Conservation (phyloP, 805 yeast species). For the Clavispora vitiphila region DNA sequence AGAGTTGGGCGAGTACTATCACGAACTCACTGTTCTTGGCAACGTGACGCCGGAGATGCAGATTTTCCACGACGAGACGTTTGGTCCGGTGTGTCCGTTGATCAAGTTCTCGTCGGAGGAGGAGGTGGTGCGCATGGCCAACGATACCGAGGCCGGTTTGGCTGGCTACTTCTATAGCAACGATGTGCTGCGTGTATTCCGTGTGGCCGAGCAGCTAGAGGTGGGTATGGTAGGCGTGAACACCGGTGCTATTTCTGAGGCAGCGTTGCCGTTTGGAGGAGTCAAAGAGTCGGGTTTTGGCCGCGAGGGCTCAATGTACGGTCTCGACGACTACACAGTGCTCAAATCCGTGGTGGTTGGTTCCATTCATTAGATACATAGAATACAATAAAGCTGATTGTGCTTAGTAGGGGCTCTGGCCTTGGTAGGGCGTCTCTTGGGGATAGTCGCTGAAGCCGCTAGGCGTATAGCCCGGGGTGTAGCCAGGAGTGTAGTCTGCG, state of each 20-base stretch:
- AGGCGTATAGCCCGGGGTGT: not conserved
- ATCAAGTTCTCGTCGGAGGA: slow-evolving; percentile 60
- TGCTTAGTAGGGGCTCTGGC: slow-evolving; percentile 1
- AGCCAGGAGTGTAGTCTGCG: not conserved
- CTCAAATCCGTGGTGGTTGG: slow-evolving; percentile 62
- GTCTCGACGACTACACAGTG: slow-evolving; percentile 66
- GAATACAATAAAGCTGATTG: too few relatives aligned
- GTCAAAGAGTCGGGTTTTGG: slow-evolving; percentile 76
- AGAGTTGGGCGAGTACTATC: slow-evolving; percentile 60
- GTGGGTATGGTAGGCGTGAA: slow-evolving; percentile 82
- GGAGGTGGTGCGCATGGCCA: slow-evolving; percentile 59
- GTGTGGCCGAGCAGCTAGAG: slow-evolving; percentile 62
- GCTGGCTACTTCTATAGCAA: slow-evolving; percentile 71
- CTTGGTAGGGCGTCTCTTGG: slow-evolving; percentile 1
- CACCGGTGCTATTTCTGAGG: slow-evolving; percentile 65
- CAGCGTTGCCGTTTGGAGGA: slow-evolving; percentile 74
- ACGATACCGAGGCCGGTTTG: slow-evolving; percentile 65
- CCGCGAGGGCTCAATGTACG: slow-evolving; percentile 73
- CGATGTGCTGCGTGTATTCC: slow-evolving; percentile 49
- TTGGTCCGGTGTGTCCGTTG: slow-evolving; percentile 76
- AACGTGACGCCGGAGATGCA: slow-evolving; percentile 54
- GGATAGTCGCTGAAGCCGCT: too few relatives aligned
- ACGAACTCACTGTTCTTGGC: slow-evolving; percentile 62
- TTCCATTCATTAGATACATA: slow-evolving; percentile 1
- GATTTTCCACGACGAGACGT: slow-evolving; percentile 67